Percentiles rank a stretch among this genome's conserved stretches.
These are phyloP conservation scores for Metarhizium robertsii DNA, from an alignment of 2,329 filamentous ascomycete genomes.

Conservation along the genomic window DNA sequence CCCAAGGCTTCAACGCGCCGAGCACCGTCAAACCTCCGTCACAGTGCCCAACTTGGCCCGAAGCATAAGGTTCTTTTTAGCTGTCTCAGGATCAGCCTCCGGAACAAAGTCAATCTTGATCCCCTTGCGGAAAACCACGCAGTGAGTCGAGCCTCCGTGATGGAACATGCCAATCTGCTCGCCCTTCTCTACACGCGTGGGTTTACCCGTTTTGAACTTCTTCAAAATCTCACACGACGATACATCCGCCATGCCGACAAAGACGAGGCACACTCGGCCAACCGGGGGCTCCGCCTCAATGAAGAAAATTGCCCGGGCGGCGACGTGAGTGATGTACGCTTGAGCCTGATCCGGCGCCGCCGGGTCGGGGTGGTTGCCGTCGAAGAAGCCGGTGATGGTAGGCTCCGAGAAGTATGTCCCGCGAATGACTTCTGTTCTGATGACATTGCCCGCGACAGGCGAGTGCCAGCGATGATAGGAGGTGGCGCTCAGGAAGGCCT, in stretches of 20 bases:
- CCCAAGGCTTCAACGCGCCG: too few species aligned
- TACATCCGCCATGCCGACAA: conserved; percentile 69
- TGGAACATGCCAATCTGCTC: conserved; percentile 72
- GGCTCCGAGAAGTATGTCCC: conserved; percentile 61
- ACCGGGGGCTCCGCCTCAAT: conserved; percentile 58
- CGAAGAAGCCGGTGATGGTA: background rate
- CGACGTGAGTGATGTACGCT: conserved; percentile 56
- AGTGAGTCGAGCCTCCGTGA: conserved; percentile 63
- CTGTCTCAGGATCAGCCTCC: background rate
- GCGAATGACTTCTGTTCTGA: conserved; percentile 45
- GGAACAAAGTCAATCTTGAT: background rate
- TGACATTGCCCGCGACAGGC: conserved; percentile 52
- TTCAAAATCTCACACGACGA: conserved; percentile 54
- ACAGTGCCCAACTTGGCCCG: background rate
- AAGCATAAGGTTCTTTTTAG: background rate
- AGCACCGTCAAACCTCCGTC: background rate
- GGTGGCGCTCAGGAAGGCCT: conserved; percentile 57
- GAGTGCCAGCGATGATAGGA: conserved; percentile 66
- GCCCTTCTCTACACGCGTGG: conserved; percentile 58
- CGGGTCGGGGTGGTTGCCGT: conserved; percentile 21
- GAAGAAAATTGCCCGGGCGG: conserved; percentile 60
- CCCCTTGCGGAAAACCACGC: conserved; percentile 48
- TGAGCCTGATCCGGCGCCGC: conserved; percentile 33
- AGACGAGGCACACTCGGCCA: conserved; percentile 60
- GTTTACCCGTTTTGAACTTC: conserved; percentile 45